Conservation (phyloP, 805 yeast species). For the Yarrowia sp. region DNA sequence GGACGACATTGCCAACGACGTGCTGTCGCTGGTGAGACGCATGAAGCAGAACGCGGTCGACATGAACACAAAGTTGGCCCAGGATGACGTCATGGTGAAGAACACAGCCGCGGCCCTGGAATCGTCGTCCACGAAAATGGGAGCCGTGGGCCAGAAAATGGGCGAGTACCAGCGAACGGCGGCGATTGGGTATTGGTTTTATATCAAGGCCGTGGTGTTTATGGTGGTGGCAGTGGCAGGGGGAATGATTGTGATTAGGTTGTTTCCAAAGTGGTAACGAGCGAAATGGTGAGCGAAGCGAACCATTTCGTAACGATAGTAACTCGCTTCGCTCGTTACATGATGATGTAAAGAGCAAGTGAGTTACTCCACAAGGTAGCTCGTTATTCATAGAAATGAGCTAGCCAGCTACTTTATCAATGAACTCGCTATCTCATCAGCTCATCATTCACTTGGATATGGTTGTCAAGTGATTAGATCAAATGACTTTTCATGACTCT, state of each 20-base stretch:
- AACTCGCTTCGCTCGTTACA: no score
- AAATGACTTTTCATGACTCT: no score
- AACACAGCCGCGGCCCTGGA: slow-evolving; percentile 50
- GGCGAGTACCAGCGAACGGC: slow-evolving; percentile 48
- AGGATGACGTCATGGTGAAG: slow-evolving; percentile 50
- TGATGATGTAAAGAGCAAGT: no score
- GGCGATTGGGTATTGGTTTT: slow-evolving; percentile 54
- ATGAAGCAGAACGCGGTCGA: slow-evolving; percentile 58
- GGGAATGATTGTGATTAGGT: slow-evolving; percentile 50
- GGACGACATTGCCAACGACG: slow-evolving; percentile 58
- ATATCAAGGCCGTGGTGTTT: slow-evolving; percentile 50
- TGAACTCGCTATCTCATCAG: no score
- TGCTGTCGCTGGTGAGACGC: slow-evolving; percentile 57
- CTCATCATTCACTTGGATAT: no score
- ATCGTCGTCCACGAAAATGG: slow-evolving; percentile 49
- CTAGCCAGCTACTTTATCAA: no score
- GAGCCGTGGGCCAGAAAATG: slow-evolving; percentile 49
- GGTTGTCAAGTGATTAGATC: no score
- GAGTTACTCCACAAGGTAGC: no score
- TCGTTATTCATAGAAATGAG: no score
- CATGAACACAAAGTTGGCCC: slow-evolving; percentile 53
- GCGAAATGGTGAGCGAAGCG: background rate
- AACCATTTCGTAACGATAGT: background rate
- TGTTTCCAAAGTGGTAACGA: slow-evolving; percentile 51
- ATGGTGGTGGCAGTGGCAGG: slow-evolving; percentile 48